Conservation (phyloP, 2,329 filamentous ascomycete species). For the Colletotrichum sp. region DNA sequence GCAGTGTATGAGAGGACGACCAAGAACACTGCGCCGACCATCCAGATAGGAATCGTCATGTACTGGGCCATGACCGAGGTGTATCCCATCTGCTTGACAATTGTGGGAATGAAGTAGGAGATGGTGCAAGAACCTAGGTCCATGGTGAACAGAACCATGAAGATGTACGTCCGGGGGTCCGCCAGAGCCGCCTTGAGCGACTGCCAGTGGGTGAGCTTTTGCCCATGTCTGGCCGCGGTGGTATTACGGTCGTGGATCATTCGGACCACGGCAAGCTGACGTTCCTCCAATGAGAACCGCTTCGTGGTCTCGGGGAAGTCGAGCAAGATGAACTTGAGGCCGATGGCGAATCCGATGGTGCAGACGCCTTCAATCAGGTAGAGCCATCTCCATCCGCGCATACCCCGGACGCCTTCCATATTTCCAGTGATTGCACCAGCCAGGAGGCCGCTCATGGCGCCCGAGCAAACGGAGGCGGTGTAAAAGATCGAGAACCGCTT, state of each 20-base stretch:
- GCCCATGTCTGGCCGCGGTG: slow-evolving; percentile 3
- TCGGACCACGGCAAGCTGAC: slow-evolving; percentile 43
- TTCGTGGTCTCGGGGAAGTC: slow-evolving; percentile 54
- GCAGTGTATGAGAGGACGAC: slow-evolving; percentile 27
- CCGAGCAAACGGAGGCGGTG: slow-evolving; percentile 55
- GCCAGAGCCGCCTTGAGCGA: slow-evolving; percentile 37
- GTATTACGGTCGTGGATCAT: slow-evolving; percentile 27
- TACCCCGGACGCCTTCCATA: slow-evolving; percentile 46
- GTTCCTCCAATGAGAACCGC: slow-evolving; percentile 41
- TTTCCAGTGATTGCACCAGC: slow-evolving; percentile 49
- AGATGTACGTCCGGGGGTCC: slow-evolving; percentile 51
- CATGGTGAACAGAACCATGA: slow-evolving; percentile 55
- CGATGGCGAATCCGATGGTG: slow-evolving; percentile 42
- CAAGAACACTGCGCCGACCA: slow-evolving; percentile 29
- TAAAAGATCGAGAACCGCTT: slow-evolving; percentile 59
- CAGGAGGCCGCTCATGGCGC: slow-evolving; percentile 52
- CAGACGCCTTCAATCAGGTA: slow-evolving; percentile 43
- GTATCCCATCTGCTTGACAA: slow-evolving; percentile 54
- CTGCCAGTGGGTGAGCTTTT: slow-evolving; percentile 30
- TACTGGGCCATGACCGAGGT: slow-evolving; percentile 47
- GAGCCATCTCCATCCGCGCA: slow-evolving; percentile 53
- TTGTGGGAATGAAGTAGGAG: slow-evolving; percentile 58
- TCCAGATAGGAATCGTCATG: slow-evolving; percentile 43
- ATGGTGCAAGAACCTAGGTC: slow-evolving; percentile 41
- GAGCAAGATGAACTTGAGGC: slow-evolving; percentile 49